Evolutionary conservation across 2,329 filamentous ascomycete genomes (phyloP).

Genomic region (Myriosclerotinia curreyana): DNA sequence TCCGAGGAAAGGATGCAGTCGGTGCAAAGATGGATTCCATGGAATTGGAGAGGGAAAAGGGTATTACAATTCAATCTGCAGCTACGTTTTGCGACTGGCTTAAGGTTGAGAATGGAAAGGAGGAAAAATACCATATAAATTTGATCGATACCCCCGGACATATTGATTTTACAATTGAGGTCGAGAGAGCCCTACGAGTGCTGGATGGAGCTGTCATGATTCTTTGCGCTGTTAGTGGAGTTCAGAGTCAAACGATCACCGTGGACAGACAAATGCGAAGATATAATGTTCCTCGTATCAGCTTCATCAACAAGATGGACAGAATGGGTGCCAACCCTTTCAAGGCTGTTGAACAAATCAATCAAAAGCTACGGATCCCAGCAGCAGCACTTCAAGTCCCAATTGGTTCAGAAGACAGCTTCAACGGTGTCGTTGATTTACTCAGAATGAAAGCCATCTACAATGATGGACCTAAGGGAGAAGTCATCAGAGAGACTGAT

Average conservation of each 20-base stretch:
- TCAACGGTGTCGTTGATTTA: slow-evolving; percentile 88
- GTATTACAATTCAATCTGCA: slow-evolving; percentile 97
- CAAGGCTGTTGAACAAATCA: slow-evolving; percentile 97
- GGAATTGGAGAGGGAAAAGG: slow-evolving; percentile 97
- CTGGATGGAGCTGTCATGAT: slow-evolving; percentile 98
- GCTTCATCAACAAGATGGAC: slow-evolving; percentile 99
- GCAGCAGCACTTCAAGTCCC: slow-evolving; percentile 93
- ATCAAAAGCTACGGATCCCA: slow-evolving; percentile 87
- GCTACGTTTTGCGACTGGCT: slow-evolving; percentile 98
- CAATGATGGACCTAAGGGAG: slow-evolving; percentile 81
- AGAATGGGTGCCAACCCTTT: slow-evolving; percentile 97
- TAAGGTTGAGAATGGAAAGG: slow-evolving; percentile 77
- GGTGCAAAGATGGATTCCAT: slow-evolving; percentile 99
- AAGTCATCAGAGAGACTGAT: slow-evolving; percentile 70
- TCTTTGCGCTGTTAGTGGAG: slow-evolving; percentile 92
- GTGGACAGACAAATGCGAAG: slow-evolving; percentile 98
- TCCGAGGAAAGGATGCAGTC: slow-evolving; percentile 88
- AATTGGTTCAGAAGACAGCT: slow-evolving; percentile 87
- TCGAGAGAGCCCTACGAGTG: slow-evolving; percentile 90
- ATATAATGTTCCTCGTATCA: slow-evolving; percentile 93
- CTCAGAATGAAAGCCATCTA: slow-evolving; percentile 92
- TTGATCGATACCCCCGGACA: slow-evolving; percentile 98
- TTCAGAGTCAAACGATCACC: slow-evolving; percentile 97
- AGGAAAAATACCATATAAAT: slow-evolving; percentile 95
- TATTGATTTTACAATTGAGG: slow-evolving; percentile 99